These are phyloP conservation scores for Diplocarpon rosae DNA, from an alignment of 2,329 filamentous ascomycete genomes.

Conservation along the genomic window DNA sequence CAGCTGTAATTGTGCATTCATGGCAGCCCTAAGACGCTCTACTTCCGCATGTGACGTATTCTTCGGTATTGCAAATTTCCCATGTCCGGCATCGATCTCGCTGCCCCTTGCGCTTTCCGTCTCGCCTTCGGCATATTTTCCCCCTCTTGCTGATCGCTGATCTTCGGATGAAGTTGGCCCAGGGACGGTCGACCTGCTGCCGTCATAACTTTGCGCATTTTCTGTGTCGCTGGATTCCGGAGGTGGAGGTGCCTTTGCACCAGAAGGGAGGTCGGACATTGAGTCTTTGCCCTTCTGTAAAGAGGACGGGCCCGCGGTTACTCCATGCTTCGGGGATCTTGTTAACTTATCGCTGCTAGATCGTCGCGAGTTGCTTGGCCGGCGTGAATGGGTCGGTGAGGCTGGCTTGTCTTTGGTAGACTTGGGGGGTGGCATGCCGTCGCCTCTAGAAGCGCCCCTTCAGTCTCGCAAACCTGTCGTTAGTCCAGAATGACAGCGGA, in stretches of 20 bases:
- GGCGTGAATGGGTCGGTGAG: slow-evolving; percentile 17
- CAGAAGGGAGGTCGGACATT: slow-evolving; percentile 18
- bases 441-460: slow-evolving; percentile 11
- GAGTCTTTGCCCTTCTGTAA: slow-evolving; percentile 16
- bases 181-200: background rate
- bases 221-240: slow-evolving; percentile 10
- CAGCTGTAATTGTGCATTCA: slow-evolving; percentile 37
- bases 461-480: slow-evolving; percentile 7
- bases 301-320: slow-evolving; percentile 11
- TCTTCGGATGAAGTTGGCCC: background rate
- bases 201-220: slow-evolving; percentile 1
- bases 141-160: background rate
- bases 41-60: slow-evolving; percentile 22
- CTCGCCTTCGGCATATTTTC: background rate
- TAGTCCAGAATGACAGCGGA: slow-evolving; percentile 7
- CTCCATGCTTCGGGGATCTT: slow-evolving; percentile 23
- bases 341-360: slow-evolving; percentile 21
- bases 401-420: slow-evolving; percentile 26
- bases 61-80: slow-evolving; percentile 2
- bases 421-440: slow-evolving; percentile 26
- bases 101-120: slow-evolving; percentile 1
- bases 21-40: slow-evolving; percentile 25
- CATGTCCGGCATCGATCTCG: background rate
- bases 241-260: slow-evolving; percentile 15
- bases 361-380: slow-evolving; percentile 15